Evolutionary conservation across 1,139 yeast species (phyloP), one percentile per base, ranked within the genome.

Genomic region (Suhomyces maxii): DNA sequence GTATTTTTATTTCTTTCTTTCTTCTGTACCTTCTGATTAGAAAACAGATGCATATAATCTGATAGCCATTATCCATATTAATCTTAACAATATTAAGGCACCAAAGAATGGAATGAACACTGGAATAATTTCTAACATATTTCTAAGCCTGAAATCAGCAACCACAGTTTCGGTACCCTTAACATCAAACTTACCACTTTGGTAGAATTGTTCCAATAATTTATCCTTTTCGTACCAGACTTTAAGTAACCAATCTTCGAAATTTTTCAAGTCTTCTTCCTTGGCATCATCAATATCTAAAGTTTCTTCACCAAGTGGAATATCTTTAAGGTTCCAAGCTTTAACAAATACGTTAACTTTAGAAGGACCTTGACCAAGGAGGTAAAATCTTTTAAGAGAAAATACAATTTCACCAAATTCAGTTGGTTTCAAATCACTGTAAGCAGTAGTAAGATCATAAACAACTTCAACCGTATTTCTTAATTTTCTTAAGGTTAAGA

Each of bases 391-490:
- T 48, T 77, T 75, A 46, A 93, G 72, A 2, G 91, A 81, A 61
- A 77, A 95, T 31, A 76, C 74, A 53, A 85, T 86, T 61, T 91
- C 97, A 1, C 97, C 97, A 62, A 77, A 86, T 50, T 82, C 83
- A 10, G 77, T 79, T 1, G 78, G 66, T 35, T 60, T 64, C 43
- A 89, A 81, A 7, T 89, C 96, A 5, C 84, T 77, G 63, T 91
- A 93, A 1, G 86, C 96, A 34, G 89, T 77, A 0, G 99, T 89
- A 35, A 88, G 69, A 63, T 95, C 98, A 60, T 90, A 88, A 1
- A 93, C 79, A 26, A 78, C 82, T 41, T 83, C 83, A 6, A 85
- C 78, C 2, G 89, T 71, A n/a, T 71, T 67, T 36, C 77, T 69
- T 48, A 93, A 73, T 50, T 81, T 77, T 43, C 79, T 70, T 48